Percentiles rank a stretch among this genome's conserved stretches.
phyloP scores from a whole-genome alignment of 129 eudicot species.

The Sambucus nigra region DNA sequence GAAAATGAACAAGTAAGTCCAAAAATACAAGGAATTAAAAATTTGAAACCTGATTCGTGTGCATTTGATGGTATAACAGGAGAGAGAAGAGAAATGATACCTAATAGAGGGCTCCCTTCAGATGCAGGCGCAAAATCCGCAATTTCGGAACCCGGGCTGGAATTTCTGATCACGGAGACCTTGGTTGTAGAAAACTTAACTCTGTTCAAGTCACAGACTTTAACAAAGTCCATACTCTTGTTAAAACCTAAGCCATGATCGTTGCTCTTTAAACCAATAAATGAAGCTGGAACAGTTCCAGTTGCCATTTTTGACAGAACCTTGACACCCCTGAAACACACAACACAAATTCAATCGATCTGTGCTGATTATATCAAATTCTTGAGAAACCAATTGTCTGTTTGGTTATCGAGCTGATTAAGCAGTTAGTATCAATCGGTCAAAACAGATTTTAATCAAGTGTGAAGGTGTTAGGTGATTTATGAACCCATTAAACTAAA shows the following conservation, averaged over 20 bases:
- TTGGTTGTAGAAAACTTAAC: conserved; percentile 55
- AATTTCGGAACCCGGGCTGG: conserved; percentile 66
- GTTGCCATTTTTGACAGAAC: conserved; percentile 55
- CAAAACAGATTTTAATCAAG: too few relatives aligned
- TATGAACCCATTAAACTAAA: too few relatives aligned
- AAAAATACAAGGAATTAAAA: not conserved
- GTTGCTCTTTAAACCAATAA: conserved; percentile 41
- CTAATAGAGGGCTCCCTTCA: conserved; percentile 87
- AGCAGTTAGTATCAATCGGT: too few relatives aligned
- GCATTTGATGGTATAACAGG: not conserved
- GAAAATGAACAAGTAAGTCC: not conserved
- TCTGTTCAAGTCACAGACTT: conserved; percentile 56
- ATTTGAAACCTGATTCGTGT: not conserved
- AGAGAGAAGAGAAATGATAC: conserved; percentile 24
- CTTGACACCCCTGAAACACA: conserved; percentile 33
- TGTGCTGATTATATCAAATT: too few relatives aligned
- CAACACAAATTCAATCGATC: conserved; percentile 12
- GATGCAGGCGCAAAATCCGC: conserved; percentile 87
- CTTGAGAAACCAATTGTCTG: not conserved
- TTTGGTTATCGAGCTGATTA: not conserved
- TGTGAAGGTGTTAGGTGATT: too few relatives aligned
- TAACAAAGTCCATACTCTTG: conserved; percentile 48
- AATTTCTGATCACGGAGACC: conserved; percentile 46
- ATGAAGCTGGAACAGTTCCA: conserved; percentile 63
- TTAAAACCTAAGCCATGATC: conserved; percentile 46